Evolutionary conservation across 106 monocot genomes (phyloP), one percentile per base, ranked within the genome.

Genomic region (Allium cepa): DNA sequence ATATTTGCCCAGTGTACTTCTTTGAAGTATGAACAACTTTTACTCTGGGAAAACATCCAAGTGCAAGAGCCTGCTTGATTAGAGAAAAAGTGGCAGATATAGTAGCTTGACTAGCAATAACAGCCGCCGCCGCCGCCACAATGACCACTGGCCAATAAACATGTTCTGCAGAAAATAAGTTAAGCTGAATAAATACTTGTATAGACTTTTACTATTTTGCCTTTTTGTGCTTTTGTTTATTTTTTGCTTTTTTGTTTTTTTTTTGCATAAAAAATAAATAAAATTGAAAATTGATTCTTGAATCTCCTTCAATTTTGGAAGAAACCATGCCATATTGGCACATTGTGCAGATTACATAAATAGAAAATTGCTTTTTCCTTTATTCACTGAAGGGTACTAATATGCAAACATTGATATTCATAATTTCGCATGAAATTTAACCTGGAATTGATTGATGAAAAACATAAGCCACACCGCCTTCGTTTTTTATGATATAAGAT

Each of bases 371-470:
- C 5, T 36, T 36, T 36, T 36, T 36, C 36, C 5, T 36, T 36
- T 36, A 36, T 36, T 3, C 36, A 36, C 36, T 36, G 36, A 36
- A 36, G 5, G 36, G 36, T 36, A 36, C 36, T 36, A 36, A 5
- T 36, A 36, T 0, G 5, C 36, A 36, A 36, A 36, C 36, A 36
- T 36, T 5, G 36, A 3, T 36, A 5, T 22, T 22, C 22, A 22
- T 36, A 36, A 60, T 28, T 22, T 22, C 22, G 22, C 16, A 10
- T 60, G 60, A 11, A 60, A 26, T 60, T 11, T 16, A 26, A 90
- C 94, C 82, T 81, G 94, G 94, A 72, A 95, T 95, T 2, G 97
- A 92, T 50, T 65, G 86, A 73, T 97, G 92, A 53, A 97, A 97
- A 16, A 86, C 84, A 67, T 89, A 84, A n/a, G 8, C 6, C 0